Conservation (phyloP, 2,329 filamentous ascomycete genomes). For the Alternaria longipes region DNA sequence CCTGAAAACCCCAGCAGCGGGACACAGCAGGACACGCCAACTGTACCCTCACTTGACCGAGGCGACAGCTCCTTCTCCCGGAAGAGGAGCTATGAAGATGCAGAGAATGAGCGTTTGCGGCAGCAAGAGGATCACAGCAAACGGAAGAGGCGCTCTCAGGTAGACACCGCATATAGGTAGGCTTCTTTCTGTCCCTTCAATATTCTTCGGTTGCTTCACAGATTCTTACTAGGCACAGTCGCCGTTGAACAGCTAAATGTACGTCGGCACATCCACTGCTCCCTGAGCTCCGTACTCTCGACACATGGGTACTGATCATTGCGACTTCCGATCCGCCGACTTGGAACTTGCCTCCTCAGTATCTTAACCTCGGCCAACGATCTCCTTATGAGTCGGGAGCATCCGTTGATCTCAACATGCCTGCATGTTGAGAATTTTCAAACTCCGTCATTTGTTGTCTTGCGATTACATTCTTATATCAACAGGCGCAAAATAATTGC, state of each 20-base stretch:
- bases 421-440: not conserved
- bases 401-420: not conserved
- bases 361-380: not conserved
- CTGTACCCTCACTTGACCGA: slow-evolving; percentile 32
- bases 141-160: slow-evolving; percentile 48
- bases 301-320: not conserved
- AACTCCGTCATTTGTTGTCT: not conserved
- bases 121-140: slow-evolving; percentile 50
- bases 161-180: slow-evolving; percentile 50
- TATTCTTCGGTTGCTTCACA: not conserved
- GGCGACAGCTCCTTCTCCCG: slow-evolving; percentile 46
- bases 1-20: slow-evolving; percentile 32
- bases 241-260: slow-evolving; percentile 16
- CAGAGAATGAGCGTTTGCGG: slow-evolving; percentile 40
- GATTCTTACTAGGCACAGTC: slow-evolving; percentile 19
- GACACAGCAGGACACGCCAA: slow-evolving; percentile 19
- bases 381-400: not conserved
- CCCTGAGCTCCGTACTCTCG: not conserved
- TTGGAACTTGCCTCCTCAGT: not conserved
- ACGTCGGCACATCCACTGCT: not conserved
- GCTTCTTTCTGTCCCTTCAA: not conserved
- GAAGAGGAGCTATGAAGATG: slow-evolving; percentile 51
- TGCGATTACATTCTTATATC: not conserved
- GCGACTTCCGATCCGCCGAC: not conserved
- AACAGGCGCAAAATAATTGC: not conserved